Percentiles rank a stretch among this genome's conserved stretches.
These are phyloP conservation scores for Exobasidium rhododendri DNA, from an alignment of 1,284 basidiomycete species.

Conservation along the genomic window DNA sequence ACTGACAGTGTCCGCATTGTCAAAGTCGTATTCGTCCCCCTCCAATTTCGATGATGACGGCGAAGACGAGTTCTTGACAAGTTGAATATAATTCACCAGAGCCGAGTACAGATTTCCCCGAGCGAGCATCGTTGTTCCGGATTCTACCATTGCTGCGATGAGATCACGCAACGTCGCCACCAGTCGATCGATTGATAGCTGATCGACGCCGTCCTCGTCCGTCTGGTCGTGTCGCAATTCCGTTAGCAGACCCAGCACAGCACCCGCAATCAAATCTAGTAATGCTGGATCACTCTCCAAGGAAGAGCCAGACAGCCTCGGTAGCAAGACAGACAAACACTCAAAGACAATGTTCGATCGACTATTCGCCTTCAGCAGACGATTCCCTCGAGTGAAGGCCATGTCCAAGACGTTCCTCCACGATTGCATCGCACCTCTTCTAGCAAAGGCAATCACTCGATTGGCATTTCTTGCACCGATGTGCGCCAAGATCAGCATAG, in stretches of 20 bases:
- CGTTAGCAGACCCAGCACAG: conserved; percentile 74
- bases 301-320: conserved; percentile 33
- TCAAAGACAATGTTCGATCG: conserved; percentile 44
- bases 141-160: conserved; percentile 72
- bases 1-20: conserved; percentile 24
- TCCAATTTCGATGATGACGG: conserved; percentile 16
- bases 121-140: conserved; percentile 77
- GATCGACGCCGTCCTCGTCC: conserved; percentile 42
- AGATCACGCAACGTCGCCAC: conserved; percentile 72
- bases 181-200: conserved; percentile 64
- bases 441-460: conserved; percentile 37
- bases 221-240: conserved; percentile 61
- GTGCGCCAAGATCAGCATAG: conserved; percentile 38
- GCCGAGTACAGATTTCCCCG: conserved; percentile 94
- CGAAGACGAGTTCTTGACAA: conserved; percentile 52
- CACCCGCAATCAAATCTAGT: conserved; percentile 75
- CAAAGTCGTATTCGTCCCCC: conserved; percentile 35
- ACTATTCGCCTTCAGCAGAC: conserved; percentile 40
- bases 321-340: conserved; percentile 43
- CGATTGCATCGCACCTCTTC: conserved; percentile 35
- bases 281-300: conserved; percentile 61
- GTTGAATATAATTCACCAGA: conserved; percentile 81
- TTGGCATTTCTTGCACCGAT: conserved; percentile 47
- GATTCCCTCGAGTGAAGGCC: conserved; percentile 33
- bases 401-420: conserved; percentile 51